A percentile compares a stretch with the other conserved stretches of the same genome.
Evolutionary conservation across 179 eudicot species (phyloP).

Genomic region (Camellia oleifera): DNA sequence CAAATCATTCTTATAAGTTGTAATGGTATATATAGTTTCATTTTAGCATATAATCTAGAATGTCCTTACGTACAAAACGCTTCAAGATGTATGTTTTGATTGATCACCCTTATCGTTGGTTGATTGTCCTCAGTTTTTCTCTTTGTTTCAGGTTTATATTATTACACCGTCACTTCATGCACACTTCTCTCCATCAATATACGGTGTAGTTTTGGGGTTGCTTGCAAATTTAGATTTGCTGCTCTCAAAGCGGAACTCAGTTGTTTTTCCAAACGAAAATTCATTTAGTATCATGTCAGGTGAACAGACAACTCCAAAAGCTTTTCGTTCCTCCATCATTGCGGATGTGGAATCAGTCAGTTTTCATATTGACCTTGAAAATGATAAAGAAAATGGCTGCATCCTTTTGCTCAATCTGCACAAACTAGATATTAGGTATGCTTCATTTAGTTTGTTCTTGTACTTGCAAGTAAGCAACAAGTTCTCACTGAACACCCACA

Average conservation of each 20-base stretch:
- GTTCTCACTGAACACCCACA: background rate
- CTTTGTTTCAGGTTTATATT: slow-evolving; percentile 52
- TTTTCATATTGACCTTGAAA: slow-evolving; percentile 64
- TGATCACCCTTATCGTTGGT: background rate
- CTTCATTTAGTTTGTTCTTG: background rate
- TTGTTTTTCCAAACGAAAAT: slow-evolving; percentile 9
- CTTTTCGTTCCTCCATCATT: slow-evolving; percentile 37
- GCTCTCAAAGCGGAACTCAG: slow-evolving; percentile 28
- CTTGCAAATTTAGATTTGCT: slow-evolving; percentile 31
- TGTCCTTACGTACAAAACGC: background rate
- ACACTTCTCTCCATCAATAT: slow-evolving; percentile 58
- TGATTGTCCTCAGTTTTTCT: slow-evolving; percentile 14
- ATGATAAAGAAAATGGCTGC: slow-evolving; percentile 40
- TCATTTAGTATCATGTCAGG: slow-evolving; percentile 27
- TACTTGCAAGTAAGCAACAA: background rate
- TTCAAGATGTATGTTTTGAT: background rate
- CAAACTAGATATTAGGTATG: slow-evolving; percentile 52
- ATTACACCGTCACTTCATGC: slow-evolving; percentile 40
- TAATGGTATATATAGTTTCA: background rate
- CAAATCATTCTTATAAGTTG: background rate
- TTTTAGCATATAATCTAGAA: background rate
- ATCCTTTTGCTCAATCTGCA: slow-evolving; percentile 44
- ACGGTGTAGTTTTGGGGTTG: slow-evolving; percentile 44
- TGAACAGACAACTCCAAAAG: slow-evolving; percentile 23
- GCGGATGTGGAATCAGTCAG: slow-evolving; percentile 41